Percentiles rank a stretch among this genome's conserved stretches.
Evolutionary conservation across 495 filamentous ascomycete genomes (phyloP).

Genomic region (Podospora pseudocomata): DNA sequence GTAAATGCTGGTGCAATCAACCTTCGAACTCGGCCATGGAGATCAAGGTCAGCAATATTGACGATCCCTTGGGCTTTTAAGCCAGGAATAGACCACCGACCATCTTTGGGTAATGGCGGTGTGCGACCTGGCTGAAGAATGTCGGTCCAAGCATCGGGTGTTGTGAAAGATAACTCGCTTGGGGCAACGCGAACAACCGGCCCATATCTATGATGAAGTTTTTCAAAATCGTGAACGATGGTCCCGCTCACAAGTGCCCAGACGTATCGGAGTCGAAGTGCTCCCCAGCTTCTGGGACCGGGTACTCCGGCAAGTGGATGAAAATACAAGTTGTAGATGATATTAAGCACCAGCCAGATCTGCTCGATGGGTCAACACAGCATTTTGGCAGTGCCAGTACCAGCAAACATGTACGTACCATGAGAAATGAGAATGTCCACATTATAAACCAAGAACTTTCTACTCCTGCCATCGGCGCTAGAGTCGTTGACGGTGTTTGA

Average conservation of each 20-base stretch:
- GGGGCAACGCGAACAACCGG: conserved; percentile 7
- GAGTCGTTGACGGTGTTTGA: too few relatives aligned
- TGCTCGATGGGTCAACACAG: neutral
- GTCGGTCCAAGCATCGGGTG: neutral
- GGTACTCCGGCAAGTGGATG: conserved; percentile 6
- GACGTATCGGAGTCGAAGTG: conserved; percentile 5
- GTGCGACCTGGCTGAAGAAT: neutral
- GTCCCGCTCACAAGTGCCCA: neutral
- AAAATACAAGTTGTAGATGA: conserved; percentile 6
- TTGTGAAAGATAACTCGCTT: neutral
- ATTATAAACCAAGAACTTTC: neutral
- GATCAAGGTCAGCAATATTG: neutral
- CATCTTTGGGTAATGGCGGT: conserved; percentile 9
- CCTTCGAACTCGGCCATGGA: conserved; percentile 9
- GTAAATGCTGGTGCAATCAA: conserved; percentile 12
- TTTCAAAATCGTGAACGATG: neutral
- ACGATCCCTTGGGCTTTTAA: conserved; percentile 2
- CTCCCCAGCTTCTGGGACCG: neutral
- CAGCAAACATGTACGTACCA: neutral
- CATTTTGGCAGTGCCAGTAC: too few relatives aligned
- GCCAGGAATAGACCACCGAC: conserved; percentile 16
- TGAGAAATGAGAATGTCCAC: neutral
- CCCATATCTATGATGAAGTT: conserved; percentile 1
- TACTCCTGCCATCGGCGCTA: neutral
- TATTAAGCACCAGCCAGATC: neutral